phyloP scores from a whole-genome alignment of 176 grass and related monocot genomes.

The Cenchrus fungigraminus region DNA sequence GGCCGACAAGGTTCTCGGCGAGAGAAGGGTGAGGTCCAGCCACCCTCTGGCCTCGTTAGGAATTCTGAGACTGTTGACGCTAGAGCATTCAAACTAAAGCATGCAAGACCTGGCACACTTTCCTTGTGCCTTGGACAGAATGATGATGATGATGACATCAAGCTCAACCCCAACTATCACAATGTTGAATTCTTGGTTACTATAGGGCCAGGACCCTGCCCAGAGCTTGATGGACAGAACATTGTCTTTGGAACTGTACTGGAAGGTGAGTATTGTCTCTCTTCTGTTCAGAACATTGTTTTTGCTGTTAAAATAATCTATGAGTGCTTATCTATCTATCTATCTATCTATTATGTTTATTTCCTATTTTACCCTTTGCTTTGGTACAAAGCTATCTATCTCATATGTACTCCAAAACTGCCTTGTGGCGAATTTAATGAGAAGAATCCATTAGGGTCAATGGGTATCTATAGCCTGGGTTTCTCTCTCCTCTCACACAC shows the following conservation, averaged over 20 bases:
- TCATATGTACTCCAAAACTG: not conserved
- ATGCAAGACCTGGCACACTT: constrained; percentile 77
- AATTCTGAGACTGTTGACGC: constrained; percentile 75
- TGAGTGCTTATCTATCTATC: too few relatives aligned
- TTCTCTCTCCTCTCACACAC: too few relatives aligned
- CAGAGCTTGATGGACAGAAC: constrained; percentile 88
- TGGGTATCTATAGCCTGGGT: too few relatives aligned
- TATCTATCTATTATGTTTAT: too few relatives aligned
- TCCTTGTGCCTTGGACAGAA: constrained; percentile 90
- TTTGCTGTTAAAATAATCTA: not conserved
- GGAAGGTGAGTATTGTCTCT: constrained; percentile 68
- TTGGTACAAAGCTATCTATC: too few relatives aligned
- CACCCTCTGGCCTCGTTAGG: constrained; percentile 60
- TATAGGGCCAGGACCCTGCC: constrained; percentile 85
- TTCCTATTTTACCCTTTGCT: too few relatives aligned
- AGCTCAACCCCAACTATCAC: constrained; percentile 80
- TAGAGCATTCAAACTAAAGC: constrained; percentile 80
- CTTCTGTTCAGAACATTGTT: not conserved
- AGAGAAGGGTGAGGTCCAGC: constrained; percentile 82
- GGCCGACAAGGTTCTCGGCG: constrained; percentile 71
- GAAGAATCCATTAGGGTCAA: too few relatives aligned
- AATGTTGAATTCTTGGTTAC: constrained; percentile 98
- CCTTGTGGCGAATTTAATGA: too few relatives aligned
- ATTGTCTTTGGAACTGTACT: constrained; percentile 97
- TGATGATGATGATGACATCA: constrained; percentile 79